Conservation (phyloP, 331 rosid genomes). For the Telfairia occidentalis region DNA sequence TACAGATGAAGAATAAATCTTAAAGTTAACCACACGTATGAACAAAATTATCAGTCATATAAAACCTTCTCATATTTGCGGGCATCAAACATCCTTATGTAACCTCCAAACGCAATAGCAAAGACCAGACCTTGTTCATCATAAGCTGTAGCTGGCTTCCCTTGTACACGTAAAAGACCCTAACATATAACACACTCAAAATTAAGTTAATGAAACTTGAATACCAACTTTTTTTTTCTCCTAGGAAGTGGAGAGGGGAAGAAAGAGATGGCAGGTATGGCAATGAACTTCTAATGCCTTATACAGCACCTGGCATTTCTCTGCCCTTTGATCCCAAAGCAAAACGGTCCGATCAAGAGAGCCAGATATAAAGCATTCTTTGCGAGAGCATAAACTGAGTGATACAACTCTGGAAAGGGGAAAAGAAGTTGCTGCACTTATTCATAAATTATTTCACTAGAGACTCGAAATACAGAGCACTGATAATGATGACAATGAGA, state of each 20-base stretch:
- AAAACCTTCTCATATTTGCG: slow-evolving; percentile 81
- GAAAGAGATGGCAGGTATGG: not conserved
- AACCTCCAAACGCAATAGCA: slow-evolving; percentile 87
- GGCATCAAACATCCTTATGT: slow-evolving; percentile 77
- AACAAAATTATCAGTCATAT: not conserved
- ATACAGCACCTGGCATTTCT: slow-evolving; percentile 74
- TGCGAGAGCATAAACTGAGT: slow-evolving; percentile 75
- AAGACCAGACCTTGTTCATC: slow-evolving; percentile 92
- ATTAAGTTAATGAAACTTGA: not conserved
- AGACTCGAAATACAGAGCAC: not conserved
- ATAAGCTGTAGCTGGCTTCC: slow-evolving; percentile 86
- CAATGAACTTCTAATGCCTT: slow-evolving; percentile 2
- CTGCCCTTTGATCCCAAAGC: slow-evolving; percentile 93
- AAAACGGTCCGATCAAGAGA: slow-evolving; percentile 87
- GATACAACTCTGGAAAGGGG: slow-evolving; percentile 62
- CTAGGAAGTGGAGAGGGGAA: not conserved
- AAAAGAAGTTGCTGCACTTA: not conserved
- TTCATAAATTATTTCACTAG: not conserved
- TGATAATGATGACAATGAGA: not conserved
- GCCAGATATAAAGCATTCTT: slow-evolving; percentile 84
- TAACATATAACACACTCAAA: slow-evolving; percentile 9
- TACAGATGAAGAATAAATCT: not conserved
- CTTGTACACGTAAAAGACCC: slow-evolving; percentile 91
- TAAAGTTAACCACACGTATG: not conserved
- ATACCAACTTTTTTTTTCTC: not conserved